These are phyloP conservation scores for Colletotrichum sp. DNA, from an alignment of 2,329 filamentous ascomycete genomes.

Conservation along the genomic window DNA sequence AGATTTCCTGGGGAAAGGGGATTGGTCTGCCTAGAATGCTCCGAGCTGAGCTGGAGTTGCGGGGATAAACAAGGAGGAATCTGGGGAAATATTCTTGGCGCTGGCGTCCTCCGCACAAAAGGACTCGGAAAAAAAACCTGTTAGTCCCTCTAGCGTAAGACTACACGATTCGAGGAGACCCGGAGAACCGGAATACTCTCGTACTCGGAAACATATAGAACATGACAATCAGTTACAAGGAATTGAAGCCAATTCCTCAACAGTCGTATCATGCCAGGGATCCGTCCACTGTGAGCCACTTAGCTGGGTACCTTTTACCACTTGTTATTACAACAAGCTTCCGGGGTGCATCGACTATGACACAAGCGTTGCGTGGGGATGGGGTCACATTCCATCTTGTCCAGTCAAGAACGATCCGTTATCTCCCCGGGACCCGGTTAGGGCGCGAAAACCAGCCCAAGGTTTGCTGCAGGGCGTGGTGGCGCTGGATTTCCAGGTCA, in stretches of 20 bases:
- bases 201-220: background rate
- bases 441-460: background rate
- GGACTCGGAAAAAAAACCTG: background rate
- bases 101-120: background rate
- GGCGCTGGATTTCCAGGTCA: background rate
- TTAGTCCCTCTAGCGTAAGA: background rate
- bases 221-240: background rate
- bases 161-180: background rate
- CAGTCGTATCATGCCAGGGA: background rate
- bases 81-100: conserved; percentile 1
- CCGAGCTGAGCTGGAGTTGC: background rate
- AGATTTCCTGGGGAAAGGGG: background rate
- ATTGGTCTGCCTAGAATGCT: background rate
- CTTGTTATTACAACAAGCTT: background rate
- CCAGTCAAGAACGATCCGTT: background rate
- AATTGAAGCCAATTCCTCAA: background rate
- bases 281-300: no score
- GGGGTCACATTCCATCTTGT: background rate
- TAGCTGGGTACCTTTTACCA: no score
- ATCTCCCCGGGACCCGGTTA: background rate
- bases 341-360: background rate
- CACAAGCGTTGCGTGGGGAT: background rate
- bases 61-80: background rate
- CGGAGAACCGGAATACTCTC: background rate
- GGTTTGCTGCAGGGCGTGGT: background rate